phyloP scores from a whole-genome alignment of 164 flowering plant genomes.

The Litsea cubeba region DNA sequence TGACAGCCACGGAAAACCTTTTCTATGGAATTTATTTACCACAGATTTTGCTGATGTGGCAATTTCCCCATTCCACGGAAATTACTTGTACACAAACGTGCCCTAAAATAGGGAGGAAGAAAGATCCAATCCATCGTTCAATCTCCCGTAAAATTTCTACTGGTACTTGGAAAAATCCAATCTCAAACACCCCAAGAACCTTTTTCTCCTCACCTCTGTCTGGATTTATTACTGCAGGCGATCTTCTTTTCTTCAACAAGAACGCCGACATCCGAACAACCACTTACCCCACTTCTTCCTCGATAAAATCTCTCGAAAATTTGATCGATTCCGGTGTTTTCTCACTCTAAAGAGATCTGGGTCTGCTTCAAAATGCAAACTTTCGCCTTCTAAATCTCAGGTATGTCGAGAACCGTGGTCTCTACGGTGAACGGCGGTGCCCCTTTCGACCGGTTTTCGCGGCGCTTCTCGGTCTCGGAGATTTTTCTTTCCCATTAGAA shows the following conservation, averaged over 20 bases:
- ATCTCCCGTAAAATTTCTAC: too few relatives aligned
- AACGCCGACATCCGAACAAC: neutral
- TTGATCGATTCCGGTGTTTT: neutral
- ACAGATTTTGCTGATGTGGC: too few relatives aligned
- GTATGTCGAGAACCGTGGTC: conserved; percentile 12
- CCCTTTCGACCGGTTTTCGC: conserved; percentile 8
- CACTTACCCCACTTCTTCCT: neutral
- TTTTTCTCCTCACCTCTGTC: neutral
- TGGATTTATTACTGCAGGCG: neutral
- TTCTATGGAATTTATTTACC: too few relatives aligned
- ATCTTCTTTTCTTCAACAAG: neutral
- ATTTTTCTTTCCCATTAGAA: conserved; percentile 7
- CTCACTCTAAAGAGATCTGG: conserved; percentile 7
- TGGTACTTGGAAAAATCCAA: too few relatives aligned
- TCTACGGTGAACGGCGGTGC: conserved; percentile 13
- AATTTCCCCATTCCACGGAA: too few relatives aligned
- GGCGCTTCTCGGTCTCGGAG: conserved; percentile 14
- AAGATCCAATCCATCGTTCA: too few relatives aligned
- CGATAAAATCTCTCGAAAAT: neutral
- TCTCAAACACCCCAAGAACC: too few relatives aligned
- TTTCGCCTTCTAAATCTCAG: neutral
- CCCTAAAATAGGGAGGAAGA: too few relatives aligned
- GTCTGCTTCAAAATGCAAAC: conserved; percentile 7
- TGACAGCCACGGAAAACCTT: too few relatives aligned
- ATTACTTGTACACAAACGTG: too few relatives aligned